phyloP scores from a whole-genome alignment of 192 early-diverging fungal species.

The Coemansia sp. region DNA sequence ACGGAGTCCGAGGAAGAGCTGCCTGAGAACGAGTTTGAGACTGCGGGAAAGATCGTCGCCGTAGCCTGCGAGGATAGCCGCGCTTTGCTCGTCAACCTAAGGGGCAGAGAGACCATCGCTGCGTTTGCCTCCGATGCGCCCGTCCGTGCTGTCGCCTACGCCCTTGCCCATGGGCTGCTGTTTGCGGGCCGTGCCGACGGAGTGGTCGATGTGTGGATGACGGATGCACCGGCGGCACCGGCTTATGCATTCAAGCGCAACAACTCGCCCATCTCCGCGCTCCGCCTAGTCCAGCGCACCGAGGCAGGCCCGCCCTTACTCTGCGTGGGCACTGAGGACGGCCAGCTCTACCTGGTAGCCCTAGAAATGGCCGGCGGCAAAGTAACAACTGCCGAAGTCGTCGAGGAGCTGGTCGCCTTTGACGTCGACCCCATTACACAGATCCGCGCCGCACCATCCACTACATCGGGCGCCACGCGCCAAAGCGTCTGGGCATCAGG shows the following conservation, averaged over 20 bases:
- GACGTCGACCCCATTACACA: slow-evolving; percentile 48
- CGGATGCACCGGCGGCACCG: neutral
- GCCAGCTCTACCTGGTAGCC: slow-evolving; percentile 32
- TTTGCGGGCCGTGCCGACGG: slow-evolving; percentile 33
- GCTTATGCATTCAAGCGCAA: slow-evolving; percentile 30
- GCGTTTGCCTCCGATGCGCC: slow-evolving; percentile 24
- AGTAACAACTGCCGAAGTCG: slow-evolving; percentile 6
- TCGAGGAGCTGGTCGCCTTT: slow-evolving; percentile 48
- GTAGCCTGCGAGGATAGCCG: slow-evolving; percentile 47
- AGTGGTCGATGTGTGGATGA: slow-evolving; percentile 26
- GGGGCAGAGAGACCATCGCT: slow-evolving; percentile 3
- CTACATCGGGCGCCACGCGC: slow-evolving; percentile 4
- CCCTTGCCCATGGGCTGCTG: slow-evolving; percentile 3
- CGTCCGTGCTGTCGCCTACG: slow-evolving; percentile 38
- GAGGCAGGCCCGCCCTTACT: slow-evolving; percentile 6
- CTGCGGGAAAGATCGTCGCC: slow-evolving; percentile 15
- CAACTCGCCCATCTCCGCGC: slow-evolving; percentile 21
- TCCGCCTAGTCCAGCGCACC: slow-evolving; percentile 28
- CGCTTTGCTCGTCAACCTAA: slow-evolving; percentile 23
- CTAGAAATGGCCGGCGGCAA: neutral
- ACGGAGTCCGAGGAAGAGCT: neutral
- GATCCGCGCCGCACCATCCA: slow-evolving; percentile 16
- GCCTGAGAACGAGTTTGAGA: slow-evolving; percentile 22
- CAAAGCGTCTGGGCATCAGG: slow-evolving; percentile 45
- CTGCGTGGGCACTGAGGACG: slow-evolving; percentile 45